Conservation (phyloP, 257 asterid genomes). For the Lycium ferocissimum region DNA sequence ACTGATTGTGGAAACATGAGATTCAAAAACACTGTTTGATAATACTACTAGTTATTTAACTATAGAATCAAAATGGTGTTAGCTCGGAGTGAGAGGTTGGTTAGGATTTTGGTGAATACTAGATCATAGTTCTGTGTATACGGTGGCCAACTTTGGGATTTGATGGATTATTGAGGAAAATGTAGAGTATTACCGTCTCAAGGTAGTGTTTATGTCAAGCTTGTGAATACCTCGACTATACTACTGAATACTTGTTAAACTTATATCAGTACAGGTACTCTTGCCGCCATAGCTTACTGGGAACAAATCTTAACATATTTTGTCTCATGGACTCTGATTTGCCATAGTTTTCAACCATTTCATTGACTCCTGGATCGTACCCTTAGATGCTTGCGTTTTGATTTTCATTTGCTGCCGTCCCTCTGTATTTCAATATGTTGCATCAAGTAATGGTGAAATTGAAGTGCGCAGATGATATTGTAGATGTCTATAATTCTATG, state of each 20-base stretch:
- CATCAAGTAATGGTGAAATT: neutral
- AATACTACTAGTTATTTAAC: neutral
- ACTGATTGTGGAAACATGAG: conserved; percentile 23
- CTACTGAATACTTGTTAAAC: neutral
- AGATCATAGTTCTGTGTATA: neutral
- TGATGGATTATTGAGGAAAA: neutral
- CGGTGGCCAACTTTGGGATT: neutral
- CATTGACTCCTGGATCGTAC: neutral
- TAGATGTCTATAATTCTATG: too few species aligned
- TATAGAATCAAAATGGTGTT: neutral
- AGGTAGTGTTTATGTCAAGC: neutral
- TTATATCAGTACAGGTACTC: neutral
- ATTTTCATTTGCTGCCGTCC: neutral
- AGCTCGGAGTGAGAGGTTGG: neutral
- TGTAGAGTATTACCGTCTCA: neutral
- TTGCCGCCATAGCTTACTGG: too few species aligned
- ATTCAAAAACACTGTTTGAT: neutral
- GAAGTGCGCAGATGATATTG: neutral
- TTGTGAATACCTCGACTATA: neutral
- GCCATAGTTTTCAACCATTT: neutral
- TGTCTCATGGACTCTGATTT: neutral
- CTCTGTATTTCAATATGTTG: neutral
- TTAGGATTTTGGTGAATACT: neutral
- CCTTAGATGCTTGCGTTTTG: neutral
- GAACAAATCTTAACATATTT: neutral